Base-by-base conservation (phyloP, 2,329 filamentous ascomycete species). In the Emericellopsis atlantica region DNA sequence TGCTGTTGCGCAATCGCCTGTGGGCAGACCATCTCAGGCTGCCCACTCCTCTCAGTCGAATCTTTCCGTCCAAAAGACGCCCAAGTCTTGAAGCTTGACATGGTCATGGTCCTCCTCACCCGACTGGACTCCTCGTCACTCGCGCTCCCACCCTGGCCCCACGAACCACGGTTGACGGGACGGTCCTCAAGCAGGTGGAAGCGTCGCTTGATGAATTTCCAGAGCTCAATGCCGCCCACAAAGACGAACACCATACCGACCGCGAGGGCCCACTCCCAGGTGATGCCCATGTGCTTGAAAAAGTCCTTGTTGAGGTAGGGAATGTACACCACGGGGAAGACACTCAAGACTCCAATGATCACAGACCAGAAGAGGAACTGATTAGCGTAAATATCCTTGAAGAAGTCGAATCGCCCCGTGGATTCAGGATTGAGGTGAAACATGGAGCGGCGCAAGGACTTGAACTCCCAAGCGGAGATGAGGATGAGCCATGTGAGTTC, bases 401-500 rank as follows among this genome's bases (percentile, higher is more conserved):
- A 74, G 37, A 79, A 55, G 23, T 72, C 66, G 54, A 76, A 71
- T 32, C 53, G 56, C 46, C 66, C 70, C 33, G 59, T 54, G 55
- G 67, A 64, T 22, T 70, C 64, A 2, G 73, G 69, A 50, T 77
- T 66, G 52, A 86, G 74, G 35, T 71, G 69, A 67, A 87, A 85
- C 61, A 87, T 71, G 36, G 78, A 83, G 12, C 80, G 76, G 6
- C 79, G 75, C 53, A 84, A 72, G 51, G 80, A 74, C 60, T 85
- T 80, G 62, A 85, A 82, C 61, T 87, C 81, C 82, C 82, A 88
- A 2, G 83, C 82, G 2, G 81, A 76, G 53, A 87, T 70, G 37
- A 87, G 70, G 31, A 84, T 81, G 41, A 80, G 68, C 77, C 80
- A 87, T 1, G 81, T 85, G 23, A 88, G 63, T 53, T 79, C 77